Percentiles rank a stretch among this genome's conserved stretches.
These are phyloP conservation scores for Erythrobasidium hasegawianum DNA, from an alignment of 1,284 basidiomycete species.

Conservation along the genomic window DNA sequence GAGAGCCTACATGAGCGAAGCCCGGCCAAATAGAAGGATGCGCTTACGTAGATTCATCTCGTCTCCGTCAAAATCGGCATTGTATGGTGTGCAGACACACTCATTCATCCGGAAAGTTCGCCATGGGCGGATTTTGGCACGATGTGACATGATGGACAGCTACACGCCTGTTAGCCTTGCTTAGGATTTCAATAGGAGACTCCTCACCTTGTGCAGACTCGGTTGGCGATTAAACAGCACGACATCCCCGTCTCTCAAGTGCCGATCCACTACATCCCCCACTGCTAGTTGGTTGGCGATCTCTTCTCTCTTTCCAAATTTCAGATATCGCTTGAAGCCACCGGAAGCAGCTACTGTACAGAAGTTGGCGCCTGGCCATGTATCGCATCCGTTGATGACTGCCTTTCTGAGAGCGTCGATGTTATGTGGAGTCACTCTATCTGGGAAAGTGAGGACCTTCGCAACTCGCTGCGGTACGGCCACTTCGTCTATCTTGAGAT, in stretches of 20 bases:
- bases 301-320: constrained; percentile 67
- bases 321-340: constrained; percentile 75
- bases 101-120: constrained; percentile 96
- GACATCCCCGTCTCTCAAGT: constrained; percentile 93
- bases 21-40: background rate
- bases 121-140: constrained; percentile 95
- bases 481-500: constrained; percentile 94
- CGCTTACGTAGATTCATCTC: constrained; percentile 96
- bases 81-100: constrained; percentile 99
- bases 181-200: background rate
- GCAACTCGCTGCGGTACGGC: constrained; percentile 96
- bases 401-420: constrained; percentile 72
- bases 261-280: constrained; percentile 88
- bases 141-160: constrained; percentile 98
- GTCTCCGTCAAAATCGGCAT: constrained; percentile 99
- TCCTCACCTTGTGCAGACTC: constrained; percentile 72
- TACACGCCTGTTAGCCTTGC: background rate
- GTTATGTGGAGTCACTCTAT: constrained; percentile 90
- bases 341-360: constrained; percentile 63
- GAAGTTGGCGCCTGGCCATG: constrained; percentile 95
- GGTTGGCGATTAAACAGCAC: constrained; percentile 99
- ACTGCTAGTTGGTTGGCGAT: constrained; percentile 70
- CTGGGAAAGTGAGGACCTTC: constrained; percentile 93
- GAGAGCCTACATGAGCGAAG: background rate
- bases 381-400: constrained; percentile 82